Percentiles rank a stretch among this genome's conserved stretches.
Conservation (phyloP, 768 basidiomycete species). For the Hydnum rufescens region DNA sequence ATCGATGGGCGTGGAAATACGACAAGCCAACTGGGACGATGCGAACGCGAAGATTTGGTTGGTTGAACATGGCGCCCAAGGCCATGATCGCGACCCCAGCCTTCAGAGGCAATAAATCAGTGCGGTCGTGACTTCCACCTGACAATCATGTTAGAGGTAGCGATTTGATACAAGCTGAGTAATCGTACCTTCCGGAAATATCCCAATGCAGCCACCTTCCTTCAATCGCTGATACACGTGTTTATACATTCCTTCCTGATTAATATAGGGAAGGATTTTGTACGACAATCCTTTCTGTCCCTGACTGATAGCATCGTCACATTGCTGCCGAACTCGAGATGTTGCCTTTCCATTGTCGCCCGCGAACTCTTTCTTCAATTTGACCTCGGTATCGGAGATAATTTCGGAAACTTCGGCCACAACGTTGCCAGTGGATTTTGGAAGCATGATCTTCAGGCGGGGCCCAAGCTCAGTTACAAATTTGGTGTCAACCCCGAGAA, state of each 20-base stretch:
- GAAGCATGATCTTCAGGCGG: conserved; percentile 70
- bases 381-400: conserved; percentile 68
- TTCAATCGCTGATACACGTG: conserved; percentile 76
- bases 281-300: conserved; percentile 49
- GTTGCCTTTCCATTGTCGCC: conserved; percentile 64
- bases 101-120: conserved; percentile 87
- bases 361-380: conserved; percentile 71
- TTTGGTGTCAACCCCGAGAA: conserved; percentile 61
- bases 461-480: conserved; percentile 58
- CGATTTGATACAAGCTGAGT: not conserved
- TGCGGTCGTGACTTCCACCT: conserved; percentile 98
- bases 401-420: conserved; percentile 76
- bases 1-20: conserved; percentile 63
- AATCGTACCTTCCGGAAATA: conserved; percentile 83
- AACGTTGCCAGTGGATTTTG: conserved; percentile 55
- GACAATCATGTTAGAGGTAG: not conserved
- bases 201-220: conserved; percentile 80
- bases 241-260: conserved; percentile 89
- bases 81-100: conserved; percentile 98
- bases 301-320: conserved; percentile 35
- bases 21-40: conserved; percentile 52
- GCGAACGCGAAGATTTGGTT: conserved; percentile 69
- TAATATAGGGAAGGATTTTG: conserved; percentile 71
- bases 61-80: conserved; percentile 87
- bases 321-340: conserved; percentile 41